phyloP scores from a whole-genome alignment of 225 moss, liverwort and hornwort species.

The Marchantia polymorpha region DNA sequence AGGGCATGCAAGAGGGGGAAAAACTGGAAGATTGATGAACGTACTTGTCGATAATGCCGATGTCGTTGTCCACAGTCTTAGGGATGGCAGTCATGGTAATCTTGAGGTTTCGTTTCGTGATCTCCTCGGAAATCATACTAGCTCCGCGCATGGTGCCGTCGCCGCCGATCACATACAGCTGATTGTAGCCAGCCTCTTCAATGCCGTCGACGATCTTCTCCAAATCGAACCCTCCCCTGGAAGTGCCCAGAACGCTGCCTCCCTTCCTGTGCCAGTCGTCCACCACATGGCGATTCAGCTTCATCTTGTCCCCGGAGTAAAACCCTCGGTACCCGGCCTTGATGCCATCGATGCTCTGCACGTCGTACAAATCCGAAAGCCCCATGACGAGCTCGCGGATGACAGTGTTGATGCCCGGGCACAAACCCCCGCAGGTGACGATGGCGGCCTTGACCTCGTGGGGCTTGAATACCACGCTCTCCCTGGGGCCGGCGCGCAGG shows the following conservation, averaged over 20 bases:
- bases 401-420: conserved; percentile 80
- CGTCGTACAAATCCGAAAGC: conserved; percentile 63
- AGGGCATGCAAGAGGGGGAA: neutral
- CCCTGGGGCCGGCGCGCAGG: conserved; percentile 32
- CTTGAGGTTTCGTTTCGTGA: conserved; percentile 55
- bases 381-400: conserved; percentile 73
- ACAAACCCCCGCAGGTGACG: conserved; percentile 79
- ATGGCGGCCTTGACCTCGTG: conserved; percentile 72
- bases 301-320: conserved; percentile 54
- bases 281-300: conserved; percentile 47
- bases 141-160: conserved; percentile 41
- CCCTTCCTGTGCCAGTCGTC: conserved; percentile 75
- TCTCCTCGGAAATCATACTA: conserved; percentile 39
- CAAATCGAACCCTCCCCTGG: conserved; percentile 65
- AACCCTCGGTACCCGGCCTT: conserved; percentile 75
- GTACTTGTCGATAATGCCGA: conserved; percentile 53
- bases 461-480: conserved; percentile 40
- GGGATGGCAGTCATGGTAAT: conserved; percentile 67
- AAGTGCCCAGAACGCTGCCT: conserved; percentile 63
- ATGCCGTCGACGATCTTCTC: conserved; percentile 70
- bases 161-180: conserved; percentile 31
- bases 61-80: conserved; percentile 85
- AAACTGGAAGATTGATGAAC: conserved; percentile 8
- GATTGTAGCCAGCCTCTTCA: conserved; percentile 60
- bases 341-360: conserved; percentile 66